A percentile compares a stretch with the other conserved stretches of the same genome.
Conservation (phyloP, 2,329 filamentous ascomycete genomes). For the Fusarium sp. region DNA sequence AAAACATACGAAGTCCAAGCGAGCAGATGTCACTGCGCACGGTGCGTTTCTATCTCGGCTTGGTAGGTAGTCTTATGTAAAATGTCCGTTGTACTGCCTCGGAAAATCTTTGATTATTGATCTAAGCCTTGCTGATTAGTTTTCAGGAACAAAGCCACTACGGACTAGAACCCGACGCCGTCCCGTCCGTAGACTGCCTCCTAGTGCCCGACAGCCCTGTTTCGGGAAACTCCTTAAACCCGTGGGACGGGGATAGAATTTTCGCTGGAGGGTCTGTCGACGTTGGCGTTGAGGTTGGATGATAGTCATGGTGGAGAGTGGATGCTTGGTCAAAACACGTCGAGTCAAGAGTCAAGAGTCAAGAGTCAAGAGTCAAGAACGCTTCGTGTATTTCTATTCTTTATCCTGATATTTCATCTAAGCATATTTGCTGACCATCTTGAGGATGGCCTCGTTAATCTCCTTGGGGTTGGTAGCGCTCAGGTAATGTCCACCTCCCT, state of each 20-base stretch:
- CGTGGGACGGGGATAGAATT: not conserved
- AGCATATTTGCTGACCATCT: slow-evolving; percentile 56
- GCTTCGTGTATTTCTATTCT: not conserved
- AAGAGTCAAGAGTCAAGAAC: not conserved
- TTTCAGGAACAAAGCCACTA: slow-evolving; percentile 1
- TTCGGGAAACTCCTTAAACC: slow-evolving; percentile 6
- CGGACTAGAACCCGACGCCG: not conserved
- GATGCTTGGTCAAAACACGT: not conserved
- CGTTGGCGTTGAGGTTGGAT: not conserved
- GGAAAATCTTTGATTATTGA: not conserved
- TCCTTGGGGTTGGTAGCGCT: slow-evolving; percentile 64
- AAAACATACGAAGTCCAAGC: not conserved
- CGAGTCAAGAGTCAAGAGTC: not conserved
- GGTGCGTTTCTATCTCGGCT: not conserved
- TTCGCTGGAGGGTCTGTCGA: slow-evolving; percentile 3
- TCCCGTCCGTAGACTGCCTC: slow-evolving; percentile 4
- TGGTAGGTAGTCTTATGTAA: not conserved
- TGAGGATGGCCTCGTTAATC: slow-evolving; percentile 60
- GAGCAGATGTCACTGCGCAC: not conserved
- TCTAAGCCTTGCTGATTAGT: not conserved
- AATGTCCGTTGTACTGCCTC: not conserved
- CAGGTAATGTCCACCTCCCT: slow-evolving; percentile 64
- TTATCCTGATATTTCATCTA: slow-evolving; percentile 46
- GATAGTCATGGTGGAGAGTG: not conserved
- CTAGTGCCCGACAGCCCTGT: slow-evolving; percentile 16